Percentiles rank a stretch among this genome's conserved stretches.
Conservation (phyloP, 2,329 filamentous ascomycete species). For the Trichophyton benhamiae region DNA sequence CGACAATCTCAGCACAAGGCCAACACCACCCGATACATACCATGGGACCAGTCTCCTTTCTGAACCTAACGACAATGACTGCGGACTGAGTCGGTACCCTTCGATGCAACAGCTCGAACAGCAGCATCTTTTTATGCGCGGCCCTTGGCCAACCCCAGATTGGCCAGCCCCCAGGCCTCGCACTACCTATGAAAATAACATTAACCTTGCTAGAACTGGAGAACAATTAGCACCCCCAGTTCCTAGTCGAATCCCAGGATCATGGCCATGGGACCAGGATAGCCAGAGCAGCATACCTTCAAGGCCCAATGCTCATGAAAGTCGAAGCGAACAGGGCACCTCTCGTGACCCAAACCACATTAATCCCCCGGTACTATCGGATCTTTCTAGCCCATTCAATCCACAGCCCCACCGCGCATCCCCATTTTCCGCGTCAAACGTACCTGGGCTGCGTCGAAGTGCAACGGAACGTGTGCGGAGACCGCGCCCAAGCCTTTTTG, state of each 20-base stretch:
- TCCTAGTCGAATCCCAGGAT: conserved; percentile 6
- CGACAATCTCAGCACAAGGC: neutral
- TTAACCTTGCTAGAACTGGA: neutral
- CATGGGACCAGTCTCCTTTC: neutral
- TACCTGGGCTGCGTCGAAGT: neutral
- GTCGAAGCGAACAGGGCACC: neutral
- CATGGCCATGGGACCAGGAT: conserved; percentile 9
- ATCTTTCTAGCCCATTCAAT: neutral
- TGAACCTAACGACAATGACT: neutral
- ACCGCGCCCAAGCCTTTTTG: conserved; percentile 3
- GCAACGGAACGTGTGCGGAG: conserved; percentile 2
- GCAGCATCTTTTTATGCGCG: neutral
- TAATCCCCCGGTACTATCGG: neutral
- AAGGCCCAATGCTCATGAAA: neutral
- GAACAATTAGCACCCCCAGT: neutral
- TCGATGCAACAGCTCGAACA: conserved; percentile 12
- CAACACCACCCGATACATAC: neutral
- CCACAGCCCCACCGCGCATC: neutral
- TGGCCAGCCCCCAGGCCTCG: neutral
- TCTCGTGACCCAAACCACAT: neutral
- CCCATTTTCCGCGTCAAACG: neutral
- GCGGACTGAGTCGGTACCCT: conserved; percentile 8
- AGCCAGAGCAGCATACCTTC: neutral
- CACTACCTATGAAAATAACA: neutral
- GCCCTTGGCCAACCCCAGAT: neutral